Evolutionary conservation across 495 filamentous ascomycete species (phyloP).

Genomic region (Talaromyces liani): DNA sequence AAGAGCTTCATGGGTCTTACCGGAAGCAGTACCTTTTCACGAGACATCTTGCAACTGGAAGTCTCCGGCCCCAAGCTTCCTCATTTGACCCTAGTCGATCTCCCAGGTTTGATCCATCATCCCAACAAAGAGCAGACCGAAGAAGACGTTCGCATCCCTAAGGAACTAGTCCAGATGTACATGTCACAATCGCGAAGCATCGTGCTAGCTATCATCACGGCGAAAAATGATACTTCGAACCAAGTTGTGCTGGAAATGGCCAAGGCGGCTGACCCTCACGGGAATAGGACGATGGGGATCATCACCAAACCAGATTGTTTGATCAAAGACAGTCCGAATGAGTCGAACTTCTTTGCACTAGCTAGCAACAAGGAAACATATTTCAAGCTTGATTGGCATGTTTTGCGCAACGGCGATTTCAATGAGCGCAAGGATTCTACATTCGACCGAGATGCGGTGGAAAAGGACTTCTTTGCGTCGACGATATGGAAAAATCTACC

Average conservation of each 20-base stretch:
- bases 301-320: slow-evolving; percentile 47
- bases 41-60: slow-evolving; percentile 6
- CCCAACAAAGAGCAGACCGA: slow-evolving; percentile 15
- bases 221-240: slow-evolving; percentile 40
- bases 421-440: slow-evolving; percentile 23
- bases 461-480: slow-evolving; percentile 24
- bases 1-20: slow-evolving; percentile 10
- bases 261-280: slow-evolving; percentile 32
- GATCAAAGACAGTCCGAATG: slow-evolving; percentile 23
- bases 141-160: slow-evolving; percentile 16
- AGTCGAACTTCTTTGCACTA: slow-evolving; percentile 45
- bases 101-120: slow-evolving; percentile 38
- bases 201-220: slow-evolving; percentile 50
- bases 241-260: slow-evolving; percentile 39
- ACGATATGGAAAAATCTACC: slow-evolving; percentile 27
- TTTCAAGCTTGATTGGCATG: slow-evolving; percentile 64
- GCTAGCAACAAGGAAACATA: slow-evolving; percentile 52
- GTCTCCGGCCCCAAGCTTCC: slow-evolving; percentile 18
- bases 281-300: slow-evolving; percentile 48
- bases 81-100: slow-evolving; percentile 48
- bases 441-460: slow-evolving; percentile 20
- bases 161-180: slow-evolving; percentile 3
- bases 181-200: slow-evolving; percentile 34
- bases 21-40: slow-evolving; percentile 10
- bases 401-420: slow-evolving; percentile 52